Percentiles rank a stretch among this genome's conserved stretches.
Conservation (phyloP, 2,329 filamentous ascomycete species). For the Periglandula ipomoeae region DNA sequence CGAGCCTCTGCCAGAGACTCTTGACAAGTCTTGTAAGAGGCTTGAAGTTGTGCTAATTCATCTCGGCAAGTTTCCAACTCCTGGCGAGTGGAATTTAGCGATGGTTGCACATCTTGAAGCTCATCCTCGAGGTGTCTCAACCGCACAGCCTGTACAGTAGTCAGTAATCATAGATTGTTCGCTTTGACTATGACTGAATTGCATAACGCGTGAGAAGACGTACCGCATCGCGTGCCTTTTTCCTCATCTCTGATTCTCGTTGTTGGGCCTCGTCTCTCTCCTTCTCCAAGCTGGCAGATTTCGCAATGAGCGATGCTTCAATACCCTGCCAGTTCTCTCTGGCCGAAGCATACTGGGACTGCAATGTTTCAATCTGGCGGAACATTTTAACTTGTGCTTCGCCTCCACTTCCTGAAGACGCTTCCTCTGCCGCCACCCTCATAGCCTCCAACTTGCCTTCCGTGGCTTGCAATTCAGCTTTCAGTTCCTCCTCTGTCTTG, state of each 20-base stretch:
- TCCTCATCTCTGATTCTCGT: conserved; percentile 78
- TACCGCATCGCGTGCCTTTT: conserved; percentile 81
- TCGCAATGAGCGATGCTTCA: conserved; percentile 72
- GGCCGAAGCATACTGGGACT: conserved; percentile 89
- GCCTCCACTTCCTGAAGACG: conserved; percentile 69
- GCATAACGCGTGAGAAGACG: conserved; percentile 21
- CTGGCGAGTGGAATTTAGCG: conserved; percentile 53
- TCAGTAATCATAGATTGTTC: too few relatives aligned
- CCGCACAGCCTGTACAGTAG: conserved; percentile 46
- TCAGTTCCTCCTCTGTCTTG: conserved; percentile 65
- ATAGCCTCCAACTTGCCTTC: conserved; percentile 88
- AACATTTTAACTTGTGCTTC: conserved; percentile 84
- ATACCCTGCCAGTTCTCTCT: conserved; percentile 98
- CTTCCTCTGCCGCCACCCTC: conserved; percentile 79
- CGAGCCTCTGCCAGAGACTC: conserved; percentile 49
- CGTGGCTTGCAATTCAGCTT: conserved; percentile 64
- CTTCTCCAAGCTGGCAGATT: conserved; percentile 71
- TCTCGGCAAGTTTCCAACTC: conserved; percentile 52
- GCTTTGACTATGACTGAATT: not conserved
- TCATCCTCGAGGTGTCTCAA: conserved; percentile 70
- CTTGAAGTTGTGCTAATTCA: conserved; percentile 52
- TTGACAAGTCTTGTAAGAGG: conserved; percentile 57
- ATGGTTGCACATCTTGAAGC: conserved; percentile 58
- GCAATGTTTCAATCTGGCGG: conserved; percentile 88
- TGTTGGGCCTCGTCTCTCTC: conserved; percentile 80